Evolutionary conservation across 176 grass and related monocot species (phyloP), one percentile per base, ranked within the genome.

Genomic region (Musa itinerans): DNA sequence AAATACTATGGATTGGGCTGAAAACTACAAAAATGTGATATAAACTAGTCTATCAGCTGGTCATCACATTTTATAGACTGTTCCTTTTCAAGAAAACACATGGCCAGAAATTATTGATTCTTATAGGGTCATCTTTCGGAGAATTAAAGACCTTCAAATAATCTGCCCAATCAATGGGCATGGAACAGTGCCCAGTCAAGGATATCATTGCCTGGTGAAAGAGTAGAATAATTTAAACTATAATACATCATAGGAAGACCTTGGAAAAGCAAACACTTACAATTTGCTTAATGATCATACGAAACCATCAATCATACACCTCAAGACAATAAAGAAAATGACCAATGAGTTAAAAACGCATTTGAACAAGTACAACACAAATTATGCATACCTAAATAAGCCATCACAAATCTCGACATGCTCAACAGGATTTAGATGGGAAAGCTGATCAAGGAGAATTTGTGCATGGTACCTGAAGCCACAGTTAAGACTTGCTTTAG

Each of bases 391-490:
- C 95, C 91, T 94, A 83, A 99, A 94, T 88, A 99, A 81, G 65
- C 66, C 81, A 68, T 88, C 76, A 66, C 86, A 99, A 83, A 99
- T 99, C 75, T 91, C 79, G 65, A 89, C 53, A 71, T 99, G 95
- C 85, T 99, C 90, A 78, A 99, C 78, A 78, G 95, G 91, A 80
- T 94, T 92, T 78, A 94, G 80, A 68, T 75, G 88, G 20, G 83
- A 83, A 77, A 99, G 91, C n/a, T 79, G 86, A 59, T 99, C 88
- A 87, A 99, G 89, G 54, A 99, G 95, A 83, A 92, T 83, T 23
- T 92, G 88, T 13, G 95, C 83, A 85, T 99, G 90, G 77, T 87
- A 79, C 95, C 95, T 98, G 83, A 53, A 88, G 23, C 1, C 29
- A 80, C 2, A 7, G 14, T 23, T 8, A 55, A 55, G 16, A 79